These are phyloP conservation scores for Parafenestella ontariensis DNA, from an alignment of 2,329 filamentous ascomycete genomes.

Conservation along the genomic window DNA sequence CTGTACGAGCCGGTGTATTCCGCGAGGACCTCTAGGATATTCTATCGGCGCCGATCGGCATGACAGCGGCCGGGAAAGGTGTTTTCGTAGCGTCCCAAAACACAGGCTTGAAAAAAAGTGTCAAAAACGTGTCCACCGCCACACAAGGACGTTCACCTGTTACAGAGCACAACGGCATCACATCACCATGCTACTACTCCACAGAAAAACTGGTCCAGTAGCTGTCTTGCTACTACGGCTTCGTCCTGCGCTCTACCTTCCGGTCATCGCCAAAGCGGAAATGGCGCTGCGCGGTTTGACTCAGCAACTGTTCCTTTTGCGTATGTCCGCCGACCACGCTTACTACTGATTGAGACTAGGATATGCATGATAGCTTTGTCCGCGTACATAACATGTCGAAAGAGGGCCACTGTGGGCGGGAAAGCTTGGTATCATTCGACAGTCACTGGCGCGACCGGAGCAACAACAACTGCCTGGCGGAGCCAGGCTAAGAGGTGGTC, in stretches of 20 bases:
- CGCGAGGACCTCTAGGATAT: neutral
- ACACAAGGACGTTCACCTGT: neutral
- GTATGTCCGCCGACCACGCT: constrained; percentile 12
- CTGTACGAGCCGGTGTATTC: neutral
- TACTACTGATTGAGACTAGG: constrained; percentile 25
- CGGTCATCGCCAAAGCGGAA: neutral
- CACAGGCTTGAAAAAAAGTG: neutral
- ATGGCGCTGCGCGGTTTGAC: neutral
- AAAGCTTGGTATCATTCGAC: neutral
- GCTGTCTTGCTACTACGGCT: neutral
- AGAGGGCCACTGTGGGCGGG: neutral
- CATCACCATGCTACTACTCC: neutral
- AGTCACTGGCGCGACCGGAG: neutral
- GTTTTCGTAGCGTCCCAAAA: neutral
- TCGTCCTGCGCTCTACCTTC: neutral
- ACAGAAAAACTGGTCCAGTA: neutral
- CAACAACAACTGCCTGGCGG: neutral
- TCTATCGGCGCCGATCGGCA: neutral
- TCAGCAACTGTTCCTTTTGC: neutral
- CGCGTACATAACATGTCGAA: neutral
- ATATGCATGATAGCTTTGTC: constrained; percentile 1
- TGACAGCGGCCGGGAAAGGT: neutral
- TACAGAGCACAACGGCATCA: neutral
- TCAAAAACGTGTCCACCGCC: neutral
- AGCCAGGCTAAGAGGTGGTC: neutral